Evolutionary conservation across 495 filamentous ascomycete genomes (phyloP), one percentile per base, ranked within the genome.

Genomic region (Penicillium goetzii): DNA sequence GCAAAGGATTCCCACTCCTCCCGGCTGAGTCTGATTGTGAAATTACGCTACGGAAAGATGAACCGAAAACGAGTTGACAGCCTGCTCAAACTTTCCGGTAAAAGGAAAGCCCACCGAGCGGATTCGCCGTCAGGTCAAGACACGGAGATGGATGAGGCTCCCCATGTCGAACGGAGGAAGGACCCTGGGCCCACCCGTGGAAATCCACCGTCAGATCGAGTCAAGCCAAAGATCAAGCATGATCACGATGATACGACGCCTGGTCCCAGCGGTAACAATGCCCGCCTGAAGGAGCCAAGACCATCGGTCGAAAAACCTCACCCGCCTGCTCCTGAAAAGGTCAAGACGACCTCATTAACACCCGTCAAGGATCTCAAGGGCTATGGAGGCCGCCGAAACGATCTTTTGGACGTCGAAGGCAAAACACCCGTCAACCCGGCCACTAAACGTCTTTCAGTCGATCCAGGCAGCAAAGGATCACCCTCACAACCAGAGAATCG

Each of bases 31-130:
- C 58, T 74, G 10, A 66, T 81, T 38, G 69, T 78, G 23, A 79
- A 65, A 66, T 59, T 82, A 34, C 76, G 70, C 28, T 82, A 82
- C 59, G 78, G 78, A 21, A 77, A 71, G 56, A 49, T 68, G 3
- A 82, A 82, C 56, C 74, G 72, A 47, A 78, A 74, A 59, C 72
- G 76, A 19, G 74, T 82, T n/a, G 77, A 80, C 38, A 77, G 68
- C 19, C 71, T 82, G 15, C 73, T 82, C 7, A 82, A 78, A 64
- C 78, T 82, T 40, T 74, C 72, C 21, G 78, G 73, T 56, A 82
- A 81, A 72, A 72, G 63, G 62, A 80, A 77, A 68, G 23, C 54
- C 2, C 60, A 60, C 34, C 65, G 63, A 14, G 63, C 69, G 41
- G 68, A 65, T 57, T 72, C 75, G 34, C 71, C 74, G n/a, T 34